Percentiles rank a stretch among this genome's conserved stretches.
Conservation (phyloP, 331 rosid genomes). For the Stylosanthes scabra region DNA sequence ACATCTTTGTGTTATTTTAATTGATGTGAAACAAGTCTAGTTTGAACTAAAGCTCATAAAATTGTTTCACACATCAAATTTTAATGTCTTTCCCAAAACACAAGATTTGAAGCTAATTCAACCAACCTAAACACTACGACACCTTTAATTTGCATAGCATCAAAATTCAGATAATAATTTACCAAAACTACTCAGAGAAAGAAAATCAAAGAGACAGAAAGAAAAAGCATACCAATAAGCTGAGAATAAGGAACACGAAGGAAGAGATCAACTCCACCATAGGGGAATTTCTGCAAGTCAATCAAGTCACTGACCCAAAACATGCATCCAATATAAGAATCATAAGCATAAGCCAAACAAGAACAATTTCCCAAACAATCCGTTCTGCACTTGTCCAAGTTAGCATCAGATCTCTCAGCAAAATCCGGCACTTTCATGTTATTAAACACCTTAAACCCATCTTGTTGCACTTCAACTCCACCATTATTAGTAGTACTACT, state of each 20-base stretch:
- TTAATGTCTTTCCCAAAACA: too few species aligned
- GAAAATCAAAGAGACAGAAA: neutral
- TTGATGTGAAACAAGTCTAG: too few species aligned
- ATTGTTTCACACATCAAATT: too few species aligned
- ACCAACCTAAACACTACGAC: too few species aligned
- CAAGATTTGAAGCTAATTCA: too few species aligned
- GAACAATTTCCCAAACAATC: constrained; percentile 42
- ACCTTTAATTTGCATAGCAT: too few species aligned
- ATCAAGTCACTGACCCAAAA: constrained; percentile 54
- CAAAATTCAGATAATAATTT: too few species aligned
- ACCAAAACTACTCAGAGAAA: too few species aligned
- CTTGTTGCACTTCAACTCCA: constrained; percentile 4
- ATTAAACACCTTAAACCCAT: constrained; percentile 26
- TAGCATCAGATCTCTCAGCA: constrained; percentile 9
- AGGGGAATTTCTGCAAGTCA: constrained; percentile 48
- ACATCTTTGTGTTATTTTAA: too few species aligned
- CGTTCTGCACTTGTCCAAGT: constrained; percentile 10
- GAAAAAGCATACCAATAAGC: constrained; percentile 24
- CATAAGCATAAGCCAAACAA: constrained; percentile 59
- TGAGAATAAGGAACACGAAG: constrained; percentile 40
- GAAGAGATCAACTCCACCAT: constrained; percentile 43
- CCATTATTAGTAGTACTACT: neutral
- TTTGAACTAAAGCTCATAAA: too few species aligned
- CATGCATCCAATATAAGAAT: constrained; percentile 55
- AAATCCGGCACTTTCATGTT: constrained; percentile 47